Conservation (phyloP, 163 green algal genomes). For the Scenedesmus sp. region DNA sequence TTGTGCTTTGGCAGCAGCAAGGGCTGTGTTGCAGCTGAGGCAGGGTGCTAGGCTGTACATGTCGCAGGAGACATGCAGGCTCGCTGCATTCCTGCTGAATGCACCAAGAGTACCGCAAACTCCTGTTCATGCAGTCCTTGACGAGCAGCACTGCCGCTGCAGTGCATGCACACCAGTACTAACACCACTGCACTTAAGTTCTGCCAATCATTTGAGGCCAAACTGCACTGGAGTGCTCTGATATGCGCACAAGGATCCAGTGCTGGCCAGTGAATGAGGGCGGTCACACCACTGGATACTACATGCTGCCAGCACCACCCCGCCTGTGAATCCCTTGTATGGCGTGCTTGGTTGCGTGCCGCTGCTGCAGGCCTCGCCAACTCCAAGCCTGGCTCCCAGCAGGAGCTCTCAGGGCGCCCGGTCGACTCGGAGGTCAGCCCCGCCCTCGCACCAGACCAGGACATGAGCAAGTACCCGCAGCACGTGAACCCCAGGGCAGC, state of each 20-base stretch:
- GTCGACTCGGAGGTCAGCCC: background rate
- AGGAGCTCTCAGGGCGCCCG: conserved; percentile 2
- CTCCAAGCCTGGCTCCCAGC: conserved; percentile 22
- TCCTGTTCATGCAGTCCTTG: background rate
- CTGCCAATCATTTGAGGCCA: background rate
- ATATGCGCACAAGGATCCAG: background rate
- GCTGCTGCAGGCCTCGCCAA: conserved; percentile 1
- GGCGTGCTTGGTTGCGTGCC: no score
- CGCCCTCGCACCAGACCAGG: background rate
- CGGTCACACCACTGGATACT: no score
- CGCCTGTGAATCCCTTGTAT: no score
- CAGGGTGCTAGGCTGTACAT: background rate
- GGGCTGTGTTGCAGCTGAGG: background rate
- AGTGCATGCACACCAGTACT: no score
- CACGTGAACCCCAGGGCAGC: conserved; percentile 23
- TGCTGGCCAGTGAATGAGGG: no score
- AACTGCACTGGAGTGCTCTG: no score
- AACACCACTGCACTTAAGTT: background rate
- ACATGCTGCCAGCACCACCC: no score
- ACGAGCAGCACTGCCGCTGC: background rate
- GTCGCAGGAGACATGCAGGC: background rate
- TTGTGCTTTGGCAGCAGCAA: background rate
- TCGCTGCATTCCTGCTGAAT: no score
- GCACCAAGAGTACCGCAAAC: background rate
- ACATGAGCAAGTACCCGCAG: conserved; percentile 4